phyloP scores from a whole-genome alignment of 2,329 filamentous ascomycete genomes.

The Tympanopsis confertula region DNA sequence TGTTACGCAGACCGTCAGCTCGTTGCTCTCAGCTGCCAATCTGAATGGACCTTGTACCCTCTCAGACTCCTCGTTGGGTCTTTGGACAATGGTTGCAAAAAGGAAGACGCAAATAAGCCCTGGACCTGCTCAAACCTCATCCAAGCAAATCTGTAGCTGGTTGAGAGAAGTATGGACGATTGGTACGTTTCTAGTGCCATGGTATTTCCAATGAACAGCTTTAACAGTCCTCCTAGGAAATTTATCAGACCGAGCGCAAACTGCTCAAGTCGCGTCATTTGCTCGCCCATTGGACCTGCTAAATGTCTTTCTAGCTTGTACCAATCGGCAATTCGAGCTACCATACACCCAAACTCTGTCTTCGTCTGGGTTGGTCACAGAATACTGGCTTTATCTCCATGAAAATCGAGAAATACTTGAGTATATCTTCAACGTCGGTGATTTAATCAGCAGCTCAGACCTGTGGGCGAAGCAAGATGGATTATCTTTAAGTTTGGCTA shows the following conservation, averaged over 20 bases:
- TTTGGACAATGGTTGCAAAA: slow-evolving; percentile 63
- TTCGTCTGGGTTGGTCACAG: background rate
- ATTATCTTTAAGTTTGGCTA: background rate
- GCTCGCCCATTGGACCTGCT: background rate
- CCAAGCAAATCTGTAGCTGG: slow-evolving; percentile 70
- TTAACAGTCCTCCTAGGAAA: slow-evolving; percentile 28
- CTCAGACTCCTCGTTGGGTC: slow-evolving; percentile 64
- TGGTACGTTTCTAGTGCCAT: slow-evolving; percentile 36
- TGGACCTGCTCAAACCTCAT: slow-evolving; percentile 53
- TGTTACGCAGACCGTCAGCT: slow-evolving; percentile 58
- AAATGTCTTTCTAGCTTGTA: background rate
- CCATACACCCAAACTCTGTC: background rate
- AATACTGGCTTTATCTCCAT: background rate
- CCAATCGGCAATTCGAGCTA: background rate
- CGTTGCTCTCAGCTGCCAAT: slow-evolving; percentile 42
- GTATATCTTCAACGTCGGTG: background rate
- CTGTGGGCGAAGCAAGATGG: background rate
- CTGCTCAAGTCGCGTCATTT: background rate
- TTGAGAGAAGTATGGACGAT: slow-evolving; percentile 72
- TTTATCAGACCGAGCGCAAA: slow-evolving; percentile 24
- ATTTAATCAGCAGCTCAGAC: background rate
- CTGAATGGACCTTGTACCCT: slow-evolving; percentile 68
- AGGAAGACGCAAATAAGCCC: slow-evolving; percentile 57
- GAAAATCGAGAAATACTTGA: background rate
- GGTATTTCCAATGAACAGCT: slow-evolving; percentile 14